Percentiles rank a stretch among this genome's conserved stretches.
phyloP scores from a whole-genome alignment of 306 rosid species.

The Fragaria ananassa region DNA sequence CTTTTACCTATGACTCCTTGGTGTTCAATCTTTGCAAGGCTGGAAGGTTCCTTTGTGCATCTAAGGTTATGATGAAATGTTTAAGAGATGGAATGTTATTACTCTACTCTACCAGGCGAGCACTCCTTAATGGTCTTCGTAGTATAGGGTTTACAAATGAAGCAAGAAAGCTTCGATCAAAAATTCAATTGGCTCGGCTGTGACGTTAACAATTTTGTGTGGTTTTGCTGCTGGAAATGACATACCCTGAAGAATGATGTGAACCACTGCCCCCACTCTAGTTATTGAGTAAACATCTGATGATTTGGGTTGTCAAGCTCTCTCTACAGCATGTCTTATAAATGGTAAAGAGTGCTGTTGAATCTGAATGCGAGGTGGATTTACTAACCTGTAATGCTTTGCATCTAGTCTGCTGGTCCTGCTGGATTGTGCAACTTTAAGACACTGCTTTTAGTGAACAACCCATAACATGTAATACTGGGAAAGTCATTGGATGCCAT shows the following conservation, averaged over 20 bases:
- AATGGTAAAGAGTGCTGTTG: conserved; percentile 2
- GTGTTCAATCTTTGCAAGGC: conserved; percentile 79
- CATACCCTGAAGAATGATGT: not conserved
- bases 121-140: conserved; percentile 60
- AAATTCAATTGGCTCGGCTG: conserved; percentile 37
- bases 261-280: not conserved
- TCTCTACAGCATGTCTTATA: not conserved
- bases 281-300: conserved; percentile 4
- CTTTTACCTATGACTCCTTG: conserved; percentile 56
- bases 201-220: conserved; percentile 26
- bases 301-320: conserved; percentile 6
- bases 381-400: conserved; percentile 9
- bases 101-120: conserved; percentile 49
- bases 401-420: conserved; percentile 5
- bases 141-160: conserved; percentile 51
- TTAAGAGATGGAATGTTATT: conserved; percentile 50
- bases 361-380: conserved; percentile 10
- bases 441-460: not conserved
- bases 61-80: conserved; percentile 56
- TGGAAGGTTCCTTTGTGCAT: conserved; percentile 51
- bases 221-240: not conserved
- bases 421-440: not conserved
- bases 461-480: not conserved
- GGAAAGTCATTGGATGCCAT: not conserved
- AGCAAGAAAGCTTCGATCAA: conserved; percentile 51